Conservation (phyloP, 202 grass and related monocot genomes). For the Hordeum pubiflorum region DNA sequence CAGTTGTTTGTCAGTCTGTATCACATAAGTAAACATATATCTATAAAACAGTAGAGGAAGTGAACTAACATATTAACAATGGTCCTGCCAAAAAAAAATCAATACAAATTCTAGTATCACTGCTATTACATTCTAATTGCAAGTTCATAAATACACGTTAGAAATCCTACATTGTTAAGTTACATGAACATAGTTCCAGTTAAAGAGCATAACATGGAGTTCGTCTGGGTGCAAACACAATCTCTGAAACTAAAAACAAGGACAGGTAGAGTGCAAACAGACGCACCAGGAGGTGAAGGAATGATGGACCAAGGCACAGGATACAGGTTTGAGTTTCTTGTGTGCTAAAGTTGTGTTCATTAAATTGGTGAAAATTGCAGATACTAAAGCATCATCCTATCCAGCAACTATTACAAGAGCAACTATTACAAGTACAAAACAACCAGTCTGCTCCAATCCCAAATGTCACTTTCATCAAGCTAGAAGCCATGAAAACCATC, state of each 20-base stretch:
- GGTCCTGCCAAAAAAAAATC: not conserved
- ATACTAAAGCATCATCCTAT: not conserved
- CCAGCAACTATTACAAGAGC: not conserved
- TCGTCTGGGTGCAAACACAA: not conserved
- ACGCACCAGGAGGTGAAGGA: not conserved
- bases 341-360: not conserved
- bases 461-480: not conserved
- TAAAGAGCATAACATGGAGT: not conserved
- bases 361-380: not conserved
- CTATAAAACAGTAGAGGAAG: not conserved
- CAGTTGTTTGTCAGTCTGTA: not conserved
- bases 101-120: not conserved
- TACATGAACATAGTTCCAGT: not conserved
- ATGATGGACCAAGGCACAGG: too few relatives aligned
- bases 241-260: not conserved
- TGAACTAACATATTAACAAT: not conserved
- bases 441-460: not conserved
- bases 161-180: not conserved
- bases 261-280: not conserved
- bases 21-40: not conserved
- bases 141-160: not conserved
- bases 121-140: not conserved
- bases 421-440: not conserved
- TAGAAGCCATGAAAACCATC: not conserved
- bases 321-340: too few relatives aligned